A percentile compares a stretch with the other conserved stretches of the same genome.
These are phyloP conservation scores for Colletotrichum tamarilloi DNA, from an alignment of 2,329 filamentous ascomycete genomes.

Conservation along the genomic window DNA sequence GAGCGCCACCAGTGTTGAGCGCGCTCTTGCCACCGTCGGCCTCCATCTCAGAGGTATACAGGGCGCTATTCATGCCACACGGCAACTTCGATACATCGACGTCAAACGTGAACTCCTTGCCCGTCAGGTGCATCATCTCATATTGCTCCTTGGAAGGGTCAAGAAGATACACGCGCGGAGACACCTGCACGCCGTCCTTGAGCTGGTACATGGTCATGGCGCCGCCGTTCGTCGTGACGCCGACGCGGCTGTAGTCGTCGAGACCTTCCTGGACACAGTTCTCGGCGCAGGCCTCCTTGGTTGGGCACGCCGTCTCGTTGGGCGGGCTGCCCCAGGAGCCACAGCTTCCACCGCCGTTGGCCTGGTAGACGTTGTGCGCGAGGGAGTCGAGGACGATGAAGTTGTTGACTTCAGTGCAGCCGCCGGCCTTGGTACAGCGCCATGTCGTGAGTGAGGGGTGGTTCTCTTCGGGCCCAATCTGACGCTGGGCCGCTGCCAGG, in stretches of 20 bases:
- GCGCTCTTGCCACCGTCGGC: constrained; percentile 68
- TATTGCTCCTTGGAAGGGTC: constrained; percentile 65
- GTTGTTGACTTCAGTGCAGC: constrained; percentile 59
- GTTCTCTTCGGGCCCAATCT: constrained; percentile 54
- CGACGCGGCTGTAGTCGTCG: constrained; percentile 54
- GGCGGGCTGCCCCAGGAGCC: constrained; percentile 46
- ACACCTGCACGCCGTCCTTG: constrained; percentile 37
- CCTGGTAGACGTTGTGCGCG: constrained; percentile 58
- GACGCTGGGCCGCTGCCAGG: constrained; percentile 50
- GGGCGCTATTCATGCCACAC: constrained; percentile 75
- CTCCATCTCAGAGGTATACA: constrained; percentile 69
- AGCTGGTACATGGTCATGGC: constrained; percentile 46
- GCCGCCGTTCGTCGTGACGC: constrained; percentile 46
- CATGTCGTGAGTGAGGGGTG: constrained; percentile 64
- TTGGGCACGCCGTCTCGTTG: constrained; percentile 59
- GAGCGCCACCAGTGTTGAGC: constrained; percentile 67
- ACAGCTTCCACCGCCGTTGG: constrained; percentile 46
- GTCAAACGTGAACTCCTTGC: constrained; percentile 73
- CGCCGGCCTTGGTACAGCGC: constrained; percentile 60
- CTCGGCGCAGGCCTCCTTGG: constrained; percentile 59
- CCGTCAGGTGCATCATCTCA: constrained; percentile 68
- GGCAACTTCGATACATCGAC: constrained; percentile 73
- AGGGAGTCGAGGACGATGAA: constrained; percentile 62
- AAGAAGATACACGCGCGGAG: constrained; percentile 69
- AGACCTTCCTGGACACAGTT: constrained; percentile 67